Conservation (phyloP, 1,284 basidiomycete genomes). For the Mycosarcoma mackinlayi region DNA sequence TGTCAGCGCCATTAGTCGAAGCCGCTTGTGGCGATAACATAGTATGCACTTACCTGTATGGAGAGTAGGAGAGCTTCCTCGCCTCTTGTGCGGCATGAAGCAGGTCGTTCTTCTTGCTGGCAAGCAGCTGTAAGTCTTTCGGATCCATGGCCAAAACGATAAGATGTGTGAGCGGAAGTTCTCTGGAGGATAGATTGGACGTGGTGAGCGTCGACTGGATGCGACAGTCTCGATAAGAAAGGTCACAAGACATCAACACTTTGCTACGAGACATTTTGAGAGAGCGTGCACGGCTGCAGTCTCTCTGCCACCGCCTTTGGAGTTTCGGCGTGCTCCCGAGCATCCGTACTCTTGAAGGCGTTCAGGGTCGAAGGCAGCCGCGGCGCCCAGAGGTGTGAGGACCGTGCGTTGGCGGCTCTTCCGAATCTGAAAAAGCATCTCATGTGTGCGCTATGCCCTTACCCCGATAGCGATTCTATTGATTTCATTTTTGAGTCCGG, state of each 20-base stretch:
- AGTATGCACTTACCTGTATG: conserved; percentile 61
- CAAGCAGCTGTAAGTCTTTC: conserved; percentile 33
- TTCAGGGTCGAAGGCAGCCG: neutral
- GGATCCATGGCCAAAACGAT: conserved; percentile 26
- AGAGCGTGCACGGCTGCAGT: too few species aligned
- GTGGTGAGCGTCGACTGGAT: too few species aligned
- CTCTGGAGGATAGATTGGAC: neutral
- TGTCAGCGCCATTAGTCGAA: neutral
- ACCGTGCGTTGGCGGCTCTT: neutral
- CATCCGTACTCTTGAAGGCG: neutral
- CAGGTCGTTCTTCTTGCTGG: conserved; percentile 49
- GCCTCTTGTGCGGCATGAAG: conserved; percentile 57
- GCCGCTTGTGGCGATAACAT: too few species aligned
- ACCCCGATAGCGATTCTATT: too few species aligned
- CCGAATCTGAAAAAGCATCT: too few species aligned
- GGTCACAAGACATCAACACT: conserved; percentile 4
- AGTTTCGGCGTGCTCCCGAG: conserved; percentile 19
- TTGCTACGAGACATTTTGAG: too few species aligned
- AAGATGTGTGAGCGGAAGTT: neutral
- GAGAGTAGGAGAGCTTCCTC: conserved; percentile 58
- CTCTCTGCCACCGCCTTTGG: too few species aligned
- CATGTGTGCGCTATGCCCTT: too few species aligned
- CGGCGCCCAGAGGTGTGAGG: neutral
- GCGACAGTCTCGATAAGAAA: too few species aligned
- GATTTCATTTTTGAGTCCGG: too few species aligned